Conservation (phyloP, 2,329 filamentous ascomycete species). For the Septoria linicola region DNA sequence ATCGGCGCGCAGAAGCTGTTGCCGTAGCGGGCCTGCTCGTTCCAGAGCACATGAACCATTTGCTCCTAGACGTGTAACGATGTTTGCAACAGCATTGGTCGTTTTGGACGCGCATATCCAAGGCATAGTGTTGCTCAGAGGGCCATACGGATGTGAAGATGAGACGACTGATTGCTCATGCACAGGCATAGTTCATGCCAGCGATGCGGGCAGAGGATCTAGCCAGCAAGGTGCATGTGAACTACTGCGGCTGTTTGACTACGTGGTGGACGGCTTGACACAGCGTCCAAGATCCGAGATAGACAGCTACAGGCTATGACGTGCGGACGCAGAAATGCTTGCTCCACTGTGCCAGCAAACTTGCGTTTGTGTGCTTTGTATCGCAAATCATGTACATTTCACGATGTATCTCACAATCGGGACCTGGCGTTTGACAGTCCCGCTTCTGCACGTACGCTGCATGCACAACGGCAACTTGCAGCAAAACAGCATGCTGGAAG, state of each 20-base stretch:
- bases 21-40: slow-evolving; percentile 22
- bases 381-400: slow-evolving; percentile 9
- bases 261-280: slow-evolving; percentile 14
- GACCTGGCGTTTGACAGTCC: slow-evolving; percentile 12
- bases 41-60: slow-evolving; percentile 18
- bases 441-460: slow-evolving; percentile 3
- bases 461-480: slow-evolving; percentile 6
- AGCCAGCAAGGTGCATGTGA: slow-evolving; percentile 24
- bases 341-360: slow-evolving; percentile 20
- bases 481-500: slow-evolving; percentile 5
- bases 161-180: slow-evolving; percentile 17
- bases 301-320: slow-evolving; percentile 21
- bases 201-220: slow-evolving; percentile 16
- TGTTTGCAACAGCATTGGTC: slow-evolving; percentile 16
- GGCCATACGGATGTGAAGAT: background rate
- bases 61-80: slow-evolving; percentile 11
- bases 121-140: slow-evolving; percentile 14
- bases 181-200: slow-evolving; percentile 27
- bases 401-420: slow-evolving; percentile 7
- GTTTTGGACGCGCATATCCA: slow-evolving; percentile 18
- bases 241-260: slow-evolving; percentile 25
- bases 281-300: slow-evolving; percentile 17
- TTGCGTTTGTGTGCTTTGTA: slow-evolving; percentile 18
- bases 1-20: slow-evolving; percentile 29
- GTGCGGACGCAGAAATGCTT: slow-evolving; percentile 19